Evolutionary conservation across 1,139 yeast genomes (phyloP).

Genomic region (Saccharomyces pastorianus): DNA sequence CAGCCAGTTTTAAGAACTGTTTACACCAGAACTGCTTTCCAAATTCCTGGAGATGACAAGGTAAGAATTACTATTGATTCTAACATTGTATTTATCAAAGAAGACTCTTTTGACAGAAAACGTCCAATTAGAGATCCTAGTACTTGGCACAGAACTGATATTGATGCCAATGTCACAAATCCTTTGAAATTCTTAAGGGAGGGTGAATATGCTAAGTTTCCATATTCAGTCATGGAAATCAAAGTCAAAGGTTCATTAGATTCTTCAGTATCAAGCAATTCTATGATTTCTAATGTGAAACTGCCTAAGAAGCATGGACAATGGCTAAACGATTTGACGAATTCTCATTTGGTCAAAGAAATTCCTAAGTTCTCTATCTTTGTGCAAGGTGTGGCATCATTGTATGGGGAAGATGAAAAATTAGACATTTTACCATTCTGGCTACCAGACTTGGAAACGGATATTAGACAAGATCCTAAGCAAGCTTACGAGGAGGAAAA

Average conservation of each 20-base stretch:
- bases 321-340: slow-evolving; percentile 85
- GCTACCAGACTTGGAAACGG: slow-evolving; percentile 84
- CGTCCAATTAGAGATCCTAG: slow-evolving; percentile 85
- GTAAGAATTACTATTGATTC: slow-evolving; percentile 86
- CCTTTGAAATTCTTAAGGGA: slow-evolving; percentile 70
- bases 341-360: slow-evolving; percentile 77
- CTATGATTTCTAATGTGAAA: slow-evolving; percentile 24
- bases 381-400: slow-evolving; percentile 81
- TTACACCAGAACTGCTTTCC: slow-evolving; percentile 91
- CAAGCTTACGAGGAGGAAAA: slow-evolving; percentile 58
- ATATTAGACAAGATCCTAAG: slow-evolving; percentile 66
- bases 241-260: slow-evolving; percentile 46
- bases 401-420: slow-evolving; percentile 75
- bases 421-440: slow-evolving; percentile 88
- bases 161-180: slow-evolving; percentile 65
- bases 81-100: slow-evolving; percentile 78
- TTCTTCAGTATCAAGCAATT: slow-evolving; percentile 19
- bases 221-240: slow-evolving; percentile 86
- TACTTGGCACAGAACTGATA: slow-evolving; percentile 87
- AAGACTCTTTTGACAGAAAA: slow-evolving; percentile 75
- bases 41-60: slow-evolving; percentile 94
- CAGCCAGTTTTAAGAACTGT: slow-evolving; percentile 83
- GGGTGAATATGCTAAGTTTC: slow-evolving; percentile 82
- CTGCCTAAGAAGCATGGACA: slow-evolving; percentile 44
- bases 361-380: slow-evolving; percentile 87